Base-by-base conservation (phyloP, 768 basidiomycete genomes). In the Termitomyces sp. region DNA sequence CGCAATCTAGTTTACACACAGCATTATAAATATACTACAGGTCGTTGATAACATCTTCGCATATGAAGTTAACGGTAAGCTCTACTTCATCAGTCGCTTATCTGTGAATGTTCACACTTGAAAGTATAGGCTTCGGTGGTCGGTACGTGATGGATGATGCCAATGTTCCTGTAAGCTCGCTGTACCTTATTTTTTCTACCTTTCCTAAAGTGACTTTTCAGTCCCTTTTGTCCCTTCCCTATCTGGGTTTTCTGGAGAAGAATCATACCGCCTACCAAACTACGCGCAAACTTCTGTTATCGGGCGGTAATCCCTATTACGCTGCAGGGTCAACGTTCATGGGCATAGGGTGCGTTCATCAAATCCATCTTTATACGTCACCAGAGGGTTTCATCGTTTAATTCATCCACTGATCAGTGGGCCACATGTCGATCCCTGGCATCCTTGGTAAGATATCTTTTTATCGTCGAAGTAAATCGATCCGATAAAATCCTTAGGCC, bases 71-170 rank as follows among this genome's bases (percentile, higher is more conserved):
- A 89, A 92, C 66, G 90, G 85, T 84, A 61, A 55, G 67, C 15
- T 54, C 18, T 16, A 13, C 36, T 33, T 16, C 15, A 31, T 6
- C 42, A 46, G 54, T 50, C 56, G 18, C 36, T 15, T 15, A 54
- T 20, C 34, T 31, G 20, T 15, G 9, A 51, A 36, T 49, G 30
- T 27, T 18, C 30, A 24, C 60, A 45, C 12, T 15, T 30, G 12
- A 15, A 53, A 41, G n/a, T 54, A 3, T 31, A 86, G 85, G 88
- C 8, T 79, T 87, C 52, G 87, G 89, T 36, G 81, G 84, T 11
- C 75, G 83, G 58, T 89, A 90, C 69, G 81, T 90, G 20, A 91
- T 91, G 90, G 90, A 91, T 63, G 90, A 92, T 63, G 90, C 90
- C 6, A 92, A 92, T 63, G 90, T 92, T 45, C 90, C 90, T 5